These are phyloP conservation scores for Pleurotus citrinopileatus DNA, from an alignment of 768 basidiomycete species.

Conservation along the genomic window DNA sequence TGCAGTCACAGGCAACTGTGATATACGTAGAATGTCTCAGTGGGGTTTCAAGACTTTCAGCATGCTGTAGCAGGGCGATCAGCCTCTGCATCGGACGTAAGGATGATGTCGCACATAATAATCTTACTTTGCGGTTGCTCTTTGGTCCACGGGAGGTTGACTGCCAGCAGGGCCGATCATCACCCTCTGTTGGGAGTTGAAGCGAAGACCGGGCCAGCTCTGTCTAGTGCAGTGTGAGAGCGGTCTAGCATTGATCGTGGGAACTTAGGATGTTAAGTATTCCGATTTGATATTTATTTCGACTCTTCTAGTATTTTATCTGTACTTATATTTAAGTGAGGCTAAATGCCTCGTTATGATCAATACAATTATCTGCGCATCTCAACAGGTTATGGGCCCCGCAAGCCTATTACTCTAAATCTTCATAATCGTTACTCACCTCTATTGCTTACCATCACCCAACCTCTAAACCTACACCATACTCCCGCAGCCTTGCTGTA, in stretches of 20 bases:
- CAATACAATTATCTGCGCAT: neutral
- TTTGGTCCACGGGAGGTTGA: conserved; percentile 29
- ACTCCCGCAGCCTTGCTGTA: no score
- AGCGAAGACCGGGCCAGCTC: neutral
- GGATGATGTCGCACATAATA: no score
- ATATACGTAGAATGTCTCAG: no score
- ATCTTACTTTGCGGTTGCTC: conserved; percentile 7
- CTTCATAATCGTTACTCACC: conserved; percentile 12
- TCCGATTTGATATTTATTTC: neutral
- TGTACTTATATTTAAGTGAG: neutral
- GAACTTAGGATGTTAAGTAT: neutral
- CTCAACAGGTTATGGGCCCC: conserved; percentile 31
- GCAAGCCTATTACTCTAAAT: conserved; percentile 11
- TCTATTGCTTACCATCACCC: no score
- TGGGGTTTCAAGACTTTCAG: no score
- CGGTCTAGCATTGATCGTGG: neutral
- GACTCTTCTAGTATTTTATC: neutral
- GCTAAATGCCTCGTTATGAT: neutral
- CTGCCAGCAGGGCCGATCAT: conserved; percentile 34
- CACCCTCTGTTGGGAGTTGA: conserved; percentile 18
- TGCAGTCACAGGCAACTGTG: no score
- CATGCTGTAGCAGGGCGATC: no score
- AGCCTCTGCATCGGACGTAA: no score
- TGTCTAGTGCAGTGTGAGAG: neutral
- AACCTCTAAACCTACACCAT: no score